phyloP scores from a whole-genome alignment of 306 rosid genomes.

The Glycyrrhiza uralensis region DNA sequence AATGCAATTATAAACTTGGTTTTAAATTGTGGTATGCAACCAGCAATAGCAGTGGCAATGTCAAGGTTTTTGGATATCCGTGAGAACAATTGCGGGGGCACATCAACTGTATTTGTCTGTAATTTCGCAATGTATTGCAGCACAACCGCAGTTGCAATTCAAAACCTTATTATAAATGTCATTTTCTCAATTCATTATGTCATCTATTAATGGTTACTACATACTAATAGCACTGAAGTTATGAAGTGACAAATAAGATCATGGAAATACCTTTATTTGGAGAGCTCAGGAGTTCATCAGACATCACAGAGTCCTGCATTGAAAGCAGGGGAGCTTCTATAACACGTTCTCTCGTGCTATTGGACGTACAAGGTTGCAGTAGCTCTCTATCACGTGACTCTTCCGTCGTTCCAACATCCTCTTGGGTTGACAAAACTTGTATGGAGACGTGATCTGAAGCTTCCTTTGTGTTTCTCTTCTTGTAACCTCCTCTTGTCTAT shows the following conservation, averaged over 20 bases:
- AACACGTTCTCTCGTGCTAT: no score
- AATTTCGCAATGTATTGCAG: no score
- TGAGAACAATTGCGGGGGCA: no score
- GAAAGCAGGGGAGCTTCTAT: conserved; percentile 22
- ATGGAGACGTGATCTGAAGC: conserved; percentile 20
- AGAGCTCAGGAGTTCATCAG: no score
- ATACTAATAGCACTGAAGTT: not conserved
- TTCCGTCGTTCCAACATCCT: conserved; percentile 49
- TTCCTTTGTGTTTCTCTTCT: conserved; percentile 33
- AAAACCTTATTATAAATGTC: no score
- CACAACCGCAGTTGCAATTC: no score
- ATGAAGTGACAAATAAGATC: conserved; percentile 9
- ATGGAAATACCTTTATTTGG: conserved; percentile 48
- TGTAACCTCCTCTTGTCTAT: conserved; percentile 35
- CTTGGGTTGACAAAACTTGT: conserved; percentile 39
- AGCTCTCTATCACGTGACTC: conserved; percentile 40
- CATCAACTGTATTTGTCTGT: no score
- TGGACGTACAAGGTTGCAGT: conserved; percentile 13
- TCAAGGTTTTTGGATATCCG: no score
- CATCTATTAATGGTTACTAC: not conserved
- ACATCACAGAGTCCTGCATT: conserved; percentile 27
- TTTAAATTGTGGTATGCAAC: no score
- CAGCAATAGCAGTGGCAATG: no score
- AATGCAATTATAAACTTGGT: not conserved
- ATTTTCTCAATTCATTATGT: no score